Evolutionary conservation across 2,329 filamentous ascomycete species (phyloP).

Genomic region (Fusarium sp.): DNA sequence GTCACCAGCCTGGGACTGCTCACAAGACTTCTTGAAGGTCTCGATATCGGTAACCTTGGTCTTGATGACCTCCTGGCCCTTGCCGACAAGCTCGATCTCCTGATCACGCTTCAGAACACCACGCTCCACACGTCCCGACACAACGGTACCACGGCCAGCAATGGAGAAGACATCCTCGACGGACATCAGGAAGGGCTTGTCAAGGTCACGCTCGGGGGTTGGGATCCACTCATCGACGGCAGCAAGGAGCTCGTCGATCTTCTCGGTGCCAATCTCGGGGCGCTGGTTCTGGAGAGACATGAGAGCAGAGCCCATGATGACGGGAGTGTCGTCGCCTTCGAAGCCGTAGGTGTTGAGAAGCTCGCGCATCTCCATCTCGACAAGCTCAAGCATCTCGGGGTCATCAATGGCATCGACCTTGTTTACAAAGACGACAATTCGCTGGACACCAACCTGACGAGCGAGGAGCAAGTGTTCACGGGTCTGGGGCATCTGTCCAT

Average conservation of each 20-base stretch:
- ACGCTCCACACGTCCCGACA: constrained; percentile 96
- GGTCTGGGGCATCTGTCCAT: constrained; percentile 99
- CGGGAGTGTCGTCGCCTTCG: constrained; percentile 97
- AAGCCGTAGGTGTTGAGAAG: constrained; percentile 92
- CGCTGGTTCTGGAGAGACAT: constrained; percentile 89
- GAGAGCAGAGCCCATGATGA: constrained; percentile 95
- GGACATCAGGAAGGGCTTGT: constrained; percentile 99
- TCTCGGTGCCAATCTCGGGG: constrained; percentile 84
- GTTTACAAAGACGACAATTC: constrained; percentile 99
- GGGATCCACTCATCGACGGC: constrained; percentile 97
- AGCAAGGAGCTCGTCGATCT: constrained; percentile 90
- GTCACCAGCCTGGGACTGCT: constrained; percentile 94
- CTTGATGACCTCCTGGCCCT: constrained; percentile 83
- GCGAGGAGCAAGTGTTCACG: constrained; percentile 97
- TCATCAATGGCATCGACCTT: constrained; percentile 98
- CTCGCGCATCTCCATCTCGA: constrained; percentile 99
- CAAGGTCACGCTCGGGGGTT: constrained; percentile 89
- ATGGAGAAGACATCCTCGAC: constrained; percentile 94
- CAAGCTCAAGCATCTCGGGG: constrained; percentile 99
- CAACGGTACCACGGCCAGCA: constrained; percentile 93
- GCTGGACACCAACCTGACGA: constrained; percentile 97
- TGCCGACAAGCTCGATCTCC: constrained; percentile 94
- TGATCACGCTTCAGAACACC: constrained; percentile 92
- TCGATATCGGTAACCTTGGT: constrained; percentile 99
- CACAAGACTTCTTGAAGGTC: constrained; percentile 99